Base-by-base conservation (phyloP, 179 eudicot genomes). In the Spergularia azorica region DNA sequence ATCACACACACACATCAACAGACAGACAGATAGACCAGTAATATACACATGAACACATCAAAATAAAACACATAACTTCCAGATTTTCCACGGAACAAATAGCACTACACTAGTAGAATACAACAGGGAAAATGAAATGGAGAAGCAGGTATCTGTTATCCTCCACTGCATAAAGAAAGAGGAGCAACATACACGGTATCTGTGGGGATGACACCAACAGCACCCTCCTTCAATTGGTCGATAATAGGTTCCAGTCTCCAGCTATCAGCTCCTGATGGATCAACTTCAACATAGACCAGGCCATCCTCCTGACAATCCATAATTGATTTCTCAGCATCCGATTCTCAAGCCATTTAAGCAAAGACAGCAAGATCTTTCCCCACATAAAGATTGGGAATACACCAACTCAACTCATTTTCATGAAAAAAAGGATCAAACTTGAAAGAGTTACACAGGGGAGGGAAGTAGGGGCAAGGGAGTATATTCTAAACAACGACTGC, bases 121-220 rank as follows among this genome's bases (percentile, higher is more conserved):
- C 5, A 41, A 2, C 43, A 41, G 43, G 2, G 38, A 17, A 16
- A 15, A 43, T 38, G n/a, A 14, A 64, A 9, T 38, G 50, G 51
- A 64, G 50, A 14, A 9, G 41, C 5, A n/a, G 61, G 9, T 13
- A 43, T 36, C 38, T 11, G 32, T 59, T 12, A 38, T 50, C 39
- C 16, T 43, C 41, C 62, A 60, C 48, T 39, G 58, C 12, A 65
- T 55, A 21, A 13, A 43, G 43, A 21, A 59, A 65, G 73, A 51
- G 59, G 58, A 74, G 73, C 62, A 79, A 74, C 93, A 73, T 86
- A 94, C 98, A 92, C 92, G 9, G 98, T 94, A 73, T 94, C 98
- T 9, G 98, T 94, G 56, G 98, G 98, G 77, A 94, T 94, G 80
- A 94, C 98, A 38, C 98, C 97, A 83, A 94, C 98, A 41, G 97